Conservation (phyloP, 768 basidiomycete genomes). For the Mycena kentingensis region DNA sequence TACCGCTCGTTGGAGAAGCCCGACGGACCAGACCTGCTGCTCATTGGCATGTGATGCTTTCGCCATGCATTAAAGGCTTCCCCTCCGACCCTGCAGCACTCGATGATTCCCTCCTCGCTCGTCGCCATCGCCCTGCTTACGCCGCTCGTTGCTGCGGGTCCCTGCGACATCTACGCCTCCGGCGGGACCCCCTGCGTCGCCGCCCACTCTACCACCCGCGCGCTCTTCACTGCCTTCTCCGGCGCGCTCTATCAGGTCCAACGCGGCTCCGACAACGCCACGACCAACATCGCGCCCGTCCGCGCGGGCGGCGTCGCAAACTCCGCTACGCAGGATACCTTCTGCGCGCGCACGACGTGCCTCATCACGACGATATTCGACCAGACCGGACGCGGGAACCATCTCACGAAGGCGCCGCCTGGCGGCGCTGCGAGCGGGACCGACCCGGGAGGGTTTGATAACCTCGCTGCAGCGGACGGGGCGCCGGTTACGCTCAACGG, state of each 20-base stretch:
- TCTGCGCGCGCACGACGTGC: conserved; percentile 3
- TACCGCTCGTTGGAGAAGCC: too few relatives aligned
- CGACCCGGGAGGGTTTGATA: conserved; percentile 9
- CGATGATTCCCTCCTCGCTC: too few relatives aligned
- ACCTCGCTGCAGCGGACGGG: conserved; percentile 8
- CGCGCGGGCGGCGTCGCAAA: conserved; percentile 15
- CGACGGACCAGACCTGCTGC: too few relatives aligned
- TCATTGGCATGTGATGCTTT: too few relatives aligned
- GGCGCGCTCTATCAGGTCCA: conserved; percentile 12
- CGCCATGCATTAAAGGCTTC: too few relatives aligned
- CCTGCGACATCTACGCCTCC: conserved; percentile 15
- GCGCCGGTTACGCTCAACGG: conserved; percentile 5
- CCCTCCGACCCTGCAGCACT: too few relatives aligned
- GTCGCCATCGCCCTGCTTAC: neutral
- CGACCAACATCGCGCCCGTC: conserved; percentile 4
- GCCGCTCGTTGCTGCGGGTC: conserved; percentile 3
- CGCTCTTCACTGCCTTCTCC: neutral
- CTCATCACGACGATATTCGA: conserved; percentile 13
- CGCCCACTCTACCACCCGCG: neutral
- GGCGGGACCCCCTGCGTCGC: conserved; percentile 14
- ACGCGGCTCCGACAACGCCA: conserved; percentile 9
- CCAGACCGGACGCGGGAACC: conserved; percentile 6
- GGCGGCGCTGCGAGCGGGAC: conserved; percentile 5
- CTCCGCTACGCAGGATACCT: conserved; percentile 4
- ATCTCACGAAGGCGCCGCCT: conserved; percentile 12